Conservation (phyloP, 1,284 basidiomycete species). For the Ganoderma boninense region DNA sequence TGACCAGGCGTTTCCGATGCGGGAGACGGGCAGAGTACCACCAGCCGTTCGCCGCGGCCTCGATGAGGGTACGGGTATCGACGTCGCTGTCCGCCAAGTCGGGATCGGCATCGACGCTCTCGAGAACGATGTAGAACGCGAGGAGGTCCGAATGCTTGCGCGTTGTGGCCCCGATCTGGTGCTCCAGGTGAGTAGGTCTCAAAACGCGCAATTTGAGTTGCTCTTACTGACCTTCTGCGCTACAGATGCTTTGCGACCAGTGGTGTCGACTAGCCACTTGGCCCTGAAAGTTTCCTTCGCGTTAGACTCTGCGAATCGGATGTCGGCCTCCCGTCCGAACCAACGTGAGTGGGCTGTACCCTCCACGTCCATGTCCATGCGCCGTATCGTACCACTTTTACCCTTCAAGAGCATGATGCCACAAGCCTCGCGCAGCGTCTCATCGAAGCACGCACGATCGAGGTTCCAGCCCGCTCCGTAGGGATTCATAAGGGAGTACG, state of each 20-base stretch:
- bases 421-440: constrained; percentile 36
- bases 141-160: constrained; percentile 39
- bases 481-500: constrained; percentile 42
- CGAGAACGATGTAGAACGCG: constrained; percentile 44
- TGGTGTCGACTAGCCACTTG: constrained; percentile 46
- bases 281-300: constrained; percentile 25
- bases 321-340: not conserved
- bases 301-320: not conserved
- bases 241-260: constrained; percentile 44
- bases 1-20: constrained; percentile 40
- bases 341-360: not conserved
- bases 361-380: not conserved
- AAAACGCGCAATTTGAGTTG: not conserved
- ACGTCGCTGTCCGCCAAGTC: constrained; percentile 26
- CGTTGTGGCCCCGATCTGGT: constrained; percentile 40
- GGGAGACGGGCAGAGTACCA: constrained; percentile 47
- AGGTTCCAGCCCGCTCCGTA: constrained; percentile 46
- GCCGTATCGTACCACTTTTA: constrained; percentile 7
- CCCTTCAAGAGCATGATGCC: constrained; percentile 21
- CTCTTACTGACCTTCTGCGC: constrained; percentile 40
- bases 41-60: constrained; percentile 45
- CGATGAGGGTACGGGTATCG: constrained; percentile 46
- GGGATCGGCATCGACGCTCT: constrained; percentile 11
- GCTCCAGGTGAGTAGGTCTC: not conserved
- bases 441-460: constrained; percentile 45